Conservation (phyloP, 1,284 basidiomycete genomes). For the Lentinula novae-zelandiae region DNA sequence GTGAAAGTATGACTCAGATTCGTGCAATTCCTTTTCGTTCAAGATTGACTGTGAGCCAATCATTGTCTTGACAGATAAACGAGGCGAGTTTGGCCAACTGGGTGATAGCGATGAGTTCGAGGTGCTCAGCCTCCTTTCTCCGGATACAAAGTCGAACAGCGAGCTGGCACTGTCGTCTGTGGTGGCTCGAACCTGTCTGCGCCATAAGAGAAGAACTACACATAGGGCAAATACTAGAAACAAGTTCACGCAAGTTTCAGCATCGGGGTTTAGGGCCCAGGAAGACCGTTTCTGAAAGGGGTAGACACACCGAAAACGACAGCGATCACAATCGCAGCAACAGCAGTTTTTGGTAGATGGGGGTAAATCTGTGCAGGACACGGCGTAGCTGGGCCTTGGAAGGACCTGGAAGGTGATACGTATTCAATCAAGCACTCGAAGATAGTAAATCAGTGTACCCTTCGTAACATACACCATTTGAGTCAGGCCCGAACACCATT, state of each 20-base stretch:
- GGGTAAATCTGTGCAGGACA: conserved; percentile 1
- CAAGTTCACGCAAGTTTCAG: neutral
- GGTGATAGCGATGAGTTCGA: neutral
- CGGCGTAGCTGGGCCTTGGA: neutral
- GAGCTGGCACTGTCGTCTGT: conserved; percentile 7
- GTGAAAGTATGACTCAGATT: neutral
- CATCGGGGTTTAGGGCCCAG: neutral
- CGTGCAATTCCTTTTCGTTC: neutral
- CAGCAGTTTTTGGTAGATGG: neutral
- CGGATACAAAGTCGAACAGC: conserved; percentile 9
- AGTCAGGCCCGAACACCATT: conserved; percentile 6
- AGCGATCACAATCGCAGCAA: conserved; percentile 5
- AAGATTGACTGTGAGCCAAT: neutral
- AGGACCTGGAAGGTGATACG: neutral
- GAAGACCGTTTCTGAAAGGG: neutral
- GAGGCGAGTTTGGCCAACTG: neutral
- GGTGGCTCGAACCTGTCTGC: conserved; percentile 1
- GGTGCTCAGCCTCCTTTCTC: neutral
- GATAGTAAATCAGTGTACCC: neutral
- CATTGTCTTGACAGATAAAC: neutral
- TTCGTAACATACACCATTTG: conserved; percentile 7
- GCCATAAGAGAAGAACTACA: conserved; percentile 6
- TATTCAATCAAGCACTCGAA: neutral
- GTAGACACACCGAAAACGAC: conserved; percentile 2
- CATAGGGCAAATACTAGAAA: conserved; percentile 2